These are phyloP conservation scores for Halophytophthora polymorphica DNA, from an alignment of 352 stramenopile genomes.

Conservation along the genomic window DNA sequence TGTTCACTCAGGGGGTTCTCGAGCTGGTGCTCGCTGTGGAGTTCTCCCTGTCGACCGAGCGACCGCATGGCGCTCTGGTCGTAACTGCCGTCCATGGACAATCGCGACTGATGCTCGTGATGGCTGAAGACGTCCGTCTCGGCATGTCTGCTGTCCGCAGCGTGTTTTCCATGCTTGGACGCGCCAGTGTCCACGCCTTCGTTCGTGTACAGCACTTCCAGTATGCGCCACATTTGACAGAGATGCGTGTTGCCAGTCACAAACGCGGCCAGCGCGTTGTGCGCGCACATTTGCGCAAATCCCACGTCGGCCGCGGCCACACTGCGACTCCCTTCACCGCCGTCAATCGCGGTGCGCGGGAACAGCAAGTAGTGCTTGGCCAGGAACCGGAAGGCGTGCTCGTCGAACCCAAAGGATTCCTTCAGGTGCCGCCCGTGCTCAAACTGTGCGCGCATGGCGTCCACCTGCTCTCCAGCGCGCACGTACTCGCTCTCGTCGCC, in stretches of 20 bases:
- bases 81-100: slow-evolving; percentile 19
- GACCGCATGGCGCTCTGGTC: slow-evolving; percentile 13
- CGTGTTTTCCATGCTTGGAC: slow-evolving; percentile 2
- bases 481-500: slow-evolving; percentile 62
- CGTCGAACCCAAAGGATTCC: slow-evolving; percentile 83
- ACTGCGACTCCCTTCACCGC: slow-evolving; percentile 8
- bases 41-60: slow-evolving; percentile 1
- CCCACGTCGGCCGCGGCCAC: slow-evolving; percentile 18
- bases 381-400: slow-evolving; percentile 81
- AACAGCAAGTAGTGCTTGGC: slow-evolving; percentile 71
- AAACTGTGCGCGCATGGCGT: slow-evolving; percentile 65
- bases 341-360: slow-evolving; percentile 7
- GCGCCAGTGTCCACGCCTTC: slow-evolving; percentile 21
- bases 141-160: slow-evolving; percentile 5
- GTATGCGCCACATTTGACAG: slow-evolving; percentile 85
- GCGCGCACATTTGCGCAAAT: slow-evolving; percentile 75
- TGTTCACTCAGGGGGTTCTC: slow-evolving; percentile 13
- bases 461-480: slow-evolving; percentile 46
- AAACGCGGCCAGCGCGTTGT: slow-evolving; percentile 80
- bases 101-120: slow-evolving; percentile 14
- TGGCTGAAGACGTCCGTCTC: slow-evolving; percentile 13
- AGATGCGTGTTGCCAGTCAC: slow-evolving; percentile 70
- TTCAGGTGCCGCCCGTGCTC: slow-evolving; percentile 64
- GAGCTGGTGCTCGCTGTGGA: slow-evolving; percentile 13
- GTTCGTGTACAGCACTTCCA: slow-evolving; percentile 72